Conservation (phyloP, 2,329 filamentous ascomycete species). For the Colletotrichum agaves region DNA sequence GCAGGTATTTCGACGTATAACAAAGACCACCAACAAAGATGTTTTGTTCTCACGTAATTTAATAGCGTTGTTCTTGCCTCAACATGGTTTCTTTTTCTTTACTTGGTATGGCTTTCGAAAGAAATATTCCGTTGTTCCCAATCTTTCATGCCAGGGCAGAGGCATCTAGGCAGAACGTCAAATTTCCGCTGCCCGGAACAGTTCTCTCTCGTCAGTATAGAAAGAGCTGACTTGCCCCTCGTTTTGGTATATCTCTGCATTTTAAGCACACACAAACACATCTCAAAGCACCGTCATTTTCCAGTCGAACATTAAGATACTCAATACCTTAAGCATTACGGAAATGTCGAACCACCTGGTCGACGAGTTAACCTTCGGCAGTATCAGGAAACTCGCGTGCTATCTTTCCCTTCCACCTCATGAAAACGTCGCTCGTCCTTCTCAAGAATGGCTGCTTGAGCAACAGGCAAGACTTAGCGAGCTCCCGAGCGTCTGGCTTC, state of each 20-base stretch:
- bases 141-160: neutral
- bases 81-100: neutral
- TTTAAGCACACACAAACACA: neutral
- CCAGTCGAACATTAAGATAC: neutral
- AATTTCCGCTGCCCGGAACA: neutral
- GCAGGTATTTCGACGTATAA: neutral
- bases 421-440: constrained; percentile 44
- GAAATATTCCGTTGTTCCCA: neutral
- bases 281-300: no score
- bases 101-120: neutral
- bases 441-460: constrained; percentile 48
- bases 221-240: neutral
- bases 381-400: constrained; percentile 47
- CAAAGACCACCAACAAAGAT: neutral
- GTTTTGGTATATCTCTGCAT: neutral
- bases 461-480: constrained; percentile 45
- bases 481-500: constrained; percentile 43
- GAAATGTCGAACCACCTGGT: constrained; percentile 30
- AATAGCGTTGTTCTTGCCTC: neutral
- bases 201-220: neutral
- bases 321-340: neutral
- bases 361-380: constrained; percentile 39
- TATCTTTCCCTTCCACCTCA: constrained; percentile 51
- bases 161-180: neutral
- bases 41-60: neutral